These are phyloP conservation scores for Daedalea quercina DNA, from an alignment of 768 basidiomycete genomes.

Conservation along the genomic window DNA sequence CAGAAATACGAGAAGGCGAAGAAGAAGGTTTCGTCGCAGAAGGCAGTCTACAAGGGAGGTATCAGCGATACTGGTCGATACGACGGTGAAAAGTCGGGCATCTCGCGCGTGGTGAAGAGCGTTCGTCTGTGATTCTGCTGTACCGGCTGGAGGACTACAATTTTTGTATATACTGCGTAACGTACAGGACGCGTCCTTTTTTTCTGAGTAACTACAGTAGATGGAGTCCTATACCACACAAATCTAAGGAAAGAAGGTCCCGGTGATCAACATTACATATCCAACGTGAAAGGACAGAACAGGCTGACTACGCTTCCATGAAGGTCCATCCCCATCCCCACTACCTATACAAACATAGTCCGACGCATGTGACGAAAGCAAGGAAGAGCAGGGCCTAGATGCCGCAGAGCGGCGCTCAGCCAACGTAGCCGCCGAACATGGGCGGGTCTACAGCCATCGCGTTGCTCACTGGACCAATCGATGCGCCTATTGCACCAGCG, in stretches of 20 bases:
- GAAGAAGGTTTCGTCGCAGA: constrained; percentile 84
- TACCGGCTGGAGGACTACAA: background rate
- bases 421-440: background rate
- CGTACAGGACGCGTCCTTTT: background rate
- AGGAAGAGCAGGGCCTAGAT: background rate
- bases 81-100: constrained; percentile 90
- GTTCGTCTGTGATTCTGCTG: constrained; percentile 46
- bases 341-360: background rate
- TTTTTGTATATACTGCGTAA: background rate
- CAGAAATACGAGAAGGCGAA: constrained; percentile 92
- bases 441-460: constrained; percentile 17
- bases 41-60: constrained; percentile 90
- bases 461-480: background rate
- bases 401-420: background rate
- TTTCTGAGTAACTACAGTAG: background rate
- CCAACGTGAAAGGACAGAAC: background rate
- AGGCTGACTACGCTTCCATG: background rate
- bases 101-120: constrained; percentile 85
- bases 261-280: background rate
- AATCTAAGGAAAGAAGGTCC: background rate
- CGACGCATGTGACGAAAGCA: background rate
- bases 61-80: constrained; percentile 66
- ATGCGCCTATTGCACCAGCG: background rate
- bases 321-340: background rate
- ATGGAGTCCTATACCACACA: background rate